These are phyloP conservation scores for Avena sativa DNA, from an alignment of 176 grass and related monocot genomes.

Conservation along the genomic window DNA sequence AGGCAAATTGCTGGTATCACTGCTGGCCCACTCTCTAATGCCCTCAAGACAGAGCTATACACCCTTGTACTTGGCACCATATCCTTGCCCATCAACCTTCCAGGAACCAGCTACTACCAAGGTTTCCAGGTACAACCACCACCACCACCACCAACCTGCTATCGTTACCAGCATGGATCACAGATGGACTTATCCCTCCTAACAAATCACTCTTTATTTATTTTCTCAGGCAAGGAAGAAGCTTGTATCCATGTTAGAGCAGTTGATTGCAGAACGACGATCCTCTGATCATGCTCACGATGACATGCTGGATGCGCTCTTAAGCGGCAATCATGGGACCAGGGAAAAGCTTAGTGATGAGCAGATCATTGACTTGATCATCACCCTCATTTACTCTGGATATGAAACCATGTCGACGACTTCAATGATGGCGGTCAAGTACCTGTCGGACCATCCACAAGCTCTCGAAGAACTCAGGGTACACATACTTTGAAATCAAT, in stretches of 20 bases:
- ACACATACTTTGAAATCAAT: constrained; percentile 28
- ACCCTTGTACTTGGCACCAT: constrained; percentile 91
- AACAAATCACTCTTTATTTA: not conserved
- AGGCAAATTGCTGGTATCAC: constrained; percentile 91
- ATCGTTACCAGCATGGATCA: not conserved
- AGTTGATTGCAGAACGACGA: constrained; percentile 69
- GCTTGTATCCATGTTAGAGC: constrained; percentile 75
- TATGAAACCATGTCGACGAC: constrained; percentile 96
- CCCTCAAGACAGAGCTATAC: constrained; percentile 84
- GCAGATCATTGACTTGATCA: constrained; percentile 91
- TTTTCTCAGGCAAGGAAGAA: constrained; percentile 81
- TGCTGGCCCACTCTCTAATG: constrained; percentile 76
- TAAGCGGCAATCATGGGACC: constrained; percentile 51
- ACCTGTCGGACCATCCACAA: constrained; percentile 76
- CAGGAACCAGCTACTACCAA: constrained; percentile 74
- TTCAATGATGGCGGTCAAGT: constrained; percentile 97
- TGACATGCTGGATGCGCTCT: constrained; percentile 81
- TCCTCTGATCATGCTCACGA: constrained; percentile 45
- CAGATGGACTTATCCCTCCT: constrained; percentile 6
- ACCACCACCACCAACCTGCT: constrained; percentile 24
- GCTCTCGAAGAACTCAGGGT: constrained; percentile 85
- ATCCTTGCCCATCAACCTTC: constrained; percentile 88
- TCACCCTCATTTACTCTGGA: constrained; percentile 92
- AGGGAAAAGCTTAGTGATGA: constrained; percentile 76
- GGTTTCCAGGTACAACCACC: constrained; percentile 69